These are phyloP conservation scores for Protomyces inouyei DNA, from an alignment of 1,139 yeast species.

Conservation along the genomic window DNA sequence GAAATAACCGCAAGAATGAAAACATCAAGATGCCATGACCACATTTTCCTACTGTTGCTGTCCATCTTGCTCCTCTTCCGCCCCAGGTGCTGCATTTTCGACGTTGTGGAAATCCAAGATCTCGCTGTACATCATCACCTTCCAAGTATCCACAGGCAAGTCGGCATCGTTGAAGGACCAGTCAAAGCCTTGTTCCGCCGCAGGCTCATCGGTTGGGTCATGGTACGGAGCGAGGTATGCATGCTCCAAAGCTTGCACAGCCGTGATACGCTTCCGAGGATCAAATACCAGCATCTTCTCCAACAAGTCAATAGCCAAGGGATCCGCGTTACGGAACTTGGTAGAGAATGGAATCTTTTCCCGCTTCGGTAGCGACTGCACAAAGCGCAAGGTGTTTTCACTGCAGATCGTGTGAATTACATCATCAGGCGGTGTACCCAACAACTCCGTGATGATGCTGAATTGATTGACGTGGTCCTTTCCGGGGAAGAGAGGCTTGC, in stretches of 20 bases:
- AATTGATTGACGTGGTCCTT: constrained; percentile 98
- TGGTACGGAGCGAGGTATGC: constrained; percentile 96
- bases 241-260: constrained; percentile 82
- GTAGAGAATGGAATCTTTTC: constrained; percentile 85
- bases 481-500: constrained; percentile 98
- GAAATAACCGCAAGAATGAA: too few relatives aligned
- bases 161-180: constrained; percentile 99
- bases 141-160: constrained; percentile 96
- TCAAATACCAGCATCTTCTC: constrained; percentile 90
- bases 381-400: constrained; percentile 90
- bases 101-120: constrained; percentile 90
- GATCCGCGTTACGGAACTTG: constrained; percentile 76
- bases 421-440: constrained; percentile 95
- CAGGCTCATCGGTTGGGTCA: constrained; percentile 96
- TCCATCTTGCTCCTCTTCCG: not conserved
- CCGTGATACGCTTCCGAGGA: constrained; percentile 88
- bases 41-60: not conserved
- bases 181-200: constrained; percentile 85
- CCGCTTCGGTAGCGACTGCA: constrained; percentile 84
- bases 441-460: constrained; percentile 87
- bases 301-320: constrained; percentile 77
- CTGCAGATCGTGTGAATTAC: constrained; percentile 94
- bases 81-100: constrained; percentile 35
- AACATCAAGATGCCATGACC: too few relatives aligned
- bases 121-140: constrained; percentile 98